These are phyloP conservation scores for Liriodendron chinense DNA, from an alignment of 164 flowering plant genomes.

Conservation along the genomic window DNA sequence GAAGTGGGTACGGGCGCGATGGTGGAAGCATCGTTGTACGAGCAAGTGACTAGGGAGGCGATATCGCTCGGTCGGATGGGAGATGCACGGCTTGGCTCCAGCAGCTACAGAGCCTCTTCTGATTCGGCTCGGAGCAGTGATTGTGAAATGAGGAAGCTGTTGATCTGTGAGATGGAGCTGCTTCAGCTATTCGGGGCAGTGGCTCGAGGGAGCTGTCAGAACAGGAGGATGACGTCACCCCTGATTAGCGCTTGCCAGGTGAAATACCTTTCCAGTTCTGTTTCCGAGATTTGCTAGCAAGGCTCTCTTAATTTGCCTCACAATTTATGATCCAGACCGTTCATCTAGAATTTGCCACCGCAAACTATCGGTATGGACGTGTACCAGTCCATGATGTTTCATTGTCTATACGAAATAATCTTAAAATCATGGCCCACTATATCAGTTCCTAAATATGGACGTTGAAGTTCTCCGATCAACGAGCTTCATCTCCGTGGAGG, in stretches of 20 bases:
- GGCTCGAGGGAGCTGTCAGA: conserved; percentile 13
- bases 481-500: no score
- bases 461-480: no score
- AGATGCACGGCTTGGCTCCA: conserved; percentile 1
- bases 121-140: not conserved
- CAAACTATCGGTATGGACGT: no score
- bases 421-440: no score
- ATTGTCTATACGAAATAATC: no score
- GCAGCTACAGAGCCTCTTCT: conserved; percentile 1
- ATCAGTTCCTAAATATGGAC: no score
- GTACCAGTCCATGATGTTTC: no score
- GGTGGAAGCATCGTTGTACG: conserved; percentile 38
- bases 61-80: conserved; percentile 25
- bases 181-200: conserved; percentile 50
- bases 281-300: no score
- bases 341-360: no score
- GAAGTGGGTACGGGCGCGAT: conserved; percentile 18
- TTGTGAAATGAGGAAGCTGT: conserved; percentile 31
- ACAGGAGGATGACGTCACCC: conserved; percentile 31
- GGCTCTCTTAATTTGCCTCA: no score
- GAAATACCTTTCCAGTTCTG: not conserved
- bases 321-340: no score
- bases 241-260: conserved; percentile 48
- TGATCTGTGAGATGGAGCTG: conserved; percentile 52
- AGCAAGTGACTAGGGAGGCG: conserved; percentile 41